Conservation (phyloP, 495 filamentous ascomycete genomes). For the Penicillium herquei region DNA sequence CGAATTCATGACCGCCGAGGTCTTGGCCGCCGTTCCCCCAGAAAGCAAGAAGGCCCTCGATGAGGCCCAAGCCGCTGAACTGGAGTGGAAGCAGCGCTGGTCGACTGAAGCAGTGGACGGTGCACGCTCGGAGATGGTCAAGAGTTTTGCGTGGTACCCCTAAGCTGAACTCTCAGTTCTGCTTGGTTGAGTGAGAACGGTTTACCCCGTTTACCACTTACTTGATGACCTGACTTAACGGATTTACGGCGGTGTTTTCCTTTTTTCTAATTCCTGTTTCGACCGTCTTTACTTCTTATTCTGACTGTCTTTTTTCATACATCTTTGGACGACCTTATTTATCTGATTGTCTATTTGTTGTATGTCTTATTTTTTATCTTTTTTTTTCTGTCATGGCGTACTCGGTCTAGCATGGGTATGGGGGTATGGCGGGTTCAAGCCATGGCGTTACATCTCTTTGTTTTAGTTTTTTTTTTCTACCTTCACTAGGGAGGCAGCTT, state of each 20-base stretch:
- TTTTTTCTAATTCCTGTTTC: too few species aligned
- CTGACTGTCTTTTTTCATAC: too few species aligned
- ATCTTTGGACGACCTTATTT: too few species aligned
- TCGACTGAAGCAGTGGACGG: constrained; percentile 56
- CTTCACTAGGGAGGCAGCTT: not conserved
- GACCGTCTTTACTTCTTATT: too few species aligned
- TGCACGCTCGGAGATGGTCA: constrained; percentile 45
- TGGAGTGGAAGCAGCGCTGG: constrained; percentile 72
- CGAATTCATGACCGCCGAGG: constrained; percentile 60
- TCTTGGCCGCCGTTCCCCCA: constrained; percentile 65
- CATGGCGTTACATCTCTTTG: constrained; percentile 10
- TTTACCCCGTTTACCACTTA: not conserved
- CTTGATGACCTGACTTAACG: not conserved
- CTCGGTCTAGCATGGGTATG: constrained; percentile 19
- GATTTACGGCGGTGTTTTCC: too few species aligned
- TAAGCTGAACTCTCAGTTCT: constrained; percentile 12
- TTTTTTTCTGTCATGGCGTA: constrained; percentile 8
- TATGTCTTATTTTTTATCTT: not conserved
- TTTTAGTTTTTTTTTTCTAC: constrained; percentile 3
- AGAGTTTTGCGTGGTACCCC: constrained; percentile 51
- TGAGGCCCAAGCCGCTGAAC: constrained; percentile 55
- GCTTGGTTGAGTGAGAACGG: not conserved
- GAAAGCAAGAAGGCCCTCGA: constrained; percentile 69
- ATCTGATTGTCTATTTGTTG: too few species aligned
- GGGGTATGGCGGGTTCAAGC: constrained; percentile 13